A percentile compares a stretch with the other conserved stretches of the same genome.
Conservation (phyloP, 306 rosid genomes). For the Trifolium pratense region DNA sequence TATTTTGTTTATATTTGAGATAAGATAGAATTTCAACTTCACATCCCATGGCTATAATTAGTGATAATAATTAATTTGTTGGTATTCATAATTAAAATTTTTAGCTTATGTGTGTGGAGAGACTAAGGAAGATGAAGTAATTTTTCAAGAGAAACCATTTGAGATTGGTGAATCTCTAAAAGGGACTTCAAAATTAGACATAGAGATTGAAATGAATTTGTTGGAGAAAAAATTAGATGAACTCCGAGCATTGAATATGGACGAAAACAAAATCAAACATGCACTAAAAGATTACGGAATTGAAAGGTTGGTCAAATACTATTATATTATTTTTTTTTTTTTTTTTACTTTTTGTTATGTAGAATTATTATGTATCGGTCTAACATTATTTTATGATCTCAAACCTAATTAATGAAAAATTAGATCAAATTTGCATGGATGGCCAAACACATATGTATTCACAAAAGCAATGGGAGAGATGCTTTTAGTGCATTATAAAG, state of each 20-base stretch:
- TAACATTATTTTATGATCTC: background rate
- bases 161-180: conserved; percentile 35
- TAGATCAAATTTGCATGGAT: conserved; percentile 53
- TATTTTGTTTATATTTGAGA: no score
- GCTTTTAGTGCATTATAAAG: conserved; percentile 24
- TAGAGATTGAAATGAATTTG: conserved; percentile 7
- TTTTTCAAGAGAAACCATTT: conserved; percentile 38
- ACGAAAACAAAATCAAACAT: background rate
- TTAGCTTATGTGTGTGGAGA: conserved; percentile 58
- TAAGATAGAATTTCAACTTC: no score
- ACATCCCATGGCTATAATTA: no score
- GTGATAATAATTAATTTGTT: background rate
- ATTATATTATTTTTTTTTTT: background rate
- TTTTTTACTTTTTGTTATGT: background rate
- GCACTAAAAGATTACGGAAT: conserved; percentile 35
- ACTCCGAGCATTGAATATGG: conserved; percentile 21
- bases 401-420: background rate
- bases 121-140: background rate
- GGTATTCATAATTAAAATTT: background rate
- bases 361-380: background rate
- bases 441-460: conserved; percentile 55
- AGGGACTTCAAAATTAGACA: conserved; percentile 33
- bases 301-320: conserved; percentile 23
- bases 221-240: conserved; percentile 25
- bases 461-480: conserved; percentile 55